These are phyloP conservation scores for Triangularia setosa DNA, from an alignment of 2,329 filamentous ascomycete genomes.

Conservation along the genomic window DNA sequence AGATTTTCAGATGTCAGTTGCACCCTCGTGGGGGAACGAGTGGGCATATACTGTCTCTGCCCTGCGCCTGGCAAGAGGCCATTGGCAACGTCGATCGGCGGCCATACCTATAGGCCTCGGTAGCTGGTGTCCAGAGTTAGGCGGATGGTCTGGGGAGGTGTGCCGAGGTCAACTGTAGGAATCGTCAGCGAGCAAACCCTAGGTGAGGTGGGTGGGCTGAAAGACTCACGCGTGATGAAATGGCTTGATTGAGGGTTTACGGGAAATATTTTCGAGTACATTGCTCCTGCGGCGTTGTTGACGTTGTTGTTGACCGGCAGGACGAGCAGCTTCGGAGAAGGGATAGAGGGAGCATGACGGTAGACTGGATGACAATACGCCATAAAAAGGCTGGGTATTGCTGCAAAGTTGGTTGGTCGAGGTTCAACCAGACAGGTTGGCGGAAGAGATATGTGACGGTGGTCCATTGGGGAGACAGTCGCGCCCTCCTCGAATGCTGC, in stretches of 20 bases:
- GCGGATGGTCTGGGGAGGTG: background rate
- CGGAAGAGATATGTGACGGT: background rate
- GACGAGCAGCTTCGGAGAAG: background rate
- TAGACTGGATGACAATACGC: too few relatives aligned
- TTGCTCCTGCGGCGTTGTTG: background rate
- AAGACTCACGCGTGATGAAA: background rate
- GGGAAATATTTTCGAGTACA: background rate
- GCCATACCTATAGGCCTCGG: background rate
- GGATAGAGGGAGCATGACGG: background rate
- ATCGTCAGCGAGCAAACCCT: too few relatives aligned
- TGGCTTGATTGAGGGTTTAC: background rate
- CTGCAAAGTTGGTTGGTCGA: background rate
- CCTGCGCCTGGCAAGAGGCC: background rate
- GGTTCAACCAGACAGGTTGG: background rate
- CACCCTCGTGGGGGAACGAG: background rate
- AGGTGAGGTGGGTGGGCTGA: too few relatives aligned
- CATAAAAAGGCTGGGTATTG: background rate
- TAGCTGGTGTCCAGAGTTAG: background rate
- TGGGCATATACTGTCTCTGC: background rate
- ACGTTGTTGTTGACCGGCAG: background rate
- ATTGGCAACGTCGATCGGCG: background rate
- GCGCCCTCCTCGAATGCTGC: too few relatives aligned
- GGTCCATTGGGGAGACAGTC: background rate
- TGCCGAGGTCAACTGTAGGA: background rate
- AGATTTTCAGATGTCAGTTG: background rate